Evolutionary conservation across 192 early-diverging fungal genomes (phyloP).

Genomic region (Phlyctochytrium bullatum): DNA sequence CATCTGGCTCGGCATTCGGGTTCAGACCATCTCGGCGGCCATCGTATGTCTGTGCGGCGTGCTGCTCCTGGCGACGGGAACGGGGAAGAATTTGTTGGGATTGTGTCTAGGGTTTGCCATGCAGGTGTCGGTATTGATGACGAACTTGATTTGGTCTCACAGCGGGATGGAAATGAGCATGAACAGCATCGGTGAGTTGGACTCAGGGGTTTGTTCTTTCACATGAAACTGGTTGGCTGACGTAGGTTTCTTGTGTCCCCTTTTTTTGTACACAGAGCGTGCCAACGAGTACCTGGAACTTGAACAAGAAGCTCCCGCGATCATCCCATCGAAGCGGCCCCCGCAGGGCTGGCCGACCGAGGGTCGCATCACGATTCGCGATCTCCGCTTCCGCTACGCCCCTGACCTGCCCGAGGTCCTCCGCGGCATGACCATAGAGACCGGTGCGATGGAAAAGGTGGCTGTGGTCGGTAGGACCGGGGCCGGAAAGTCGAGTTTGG

Average conservation of each 20-base stretch:
- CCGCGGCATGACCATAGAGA: constrained; percentile 28
- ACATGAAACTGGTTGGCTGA: constrained; percentile 70
- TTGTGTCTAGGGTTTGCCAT: constrained; percentile 73
- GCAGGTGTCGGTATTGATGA: constrained; percentile 66
- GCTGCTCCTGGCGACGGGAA: constrained; percentile 57
- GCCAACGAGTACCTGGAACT: constrained; percentile 75
- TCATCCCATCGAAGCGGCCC: constrained; percentile 47
- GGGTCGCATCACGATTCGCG: constrained; percentile 29
- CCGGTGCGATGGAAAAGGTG: constrained; percentile 36
- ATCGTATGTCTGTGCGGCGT: constrained; percentile 63
- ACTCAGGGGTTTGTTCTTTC: too few species aligned
- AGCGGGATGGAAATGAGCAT: constrained; percentile 16
- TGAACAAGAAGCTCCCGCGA: constrained; percentile 71
- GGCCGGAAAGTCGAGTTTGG: constrained; percentile 70
- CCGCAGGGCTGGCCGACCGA: constrained; percentile 30
- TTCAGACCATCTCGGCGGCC: constrained; percentile 17
- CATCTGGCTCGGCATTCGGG: constrained; percentile 24
- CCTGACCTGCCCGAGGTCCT: constrained; percentile 38
- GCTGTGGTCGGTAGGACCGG: constrained; percentile 60
- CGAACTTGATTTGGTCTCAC: constrained; percentile 63
- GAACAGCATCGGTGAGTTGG: constrained; percentile 23
- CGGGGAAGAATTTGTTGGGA: constrained; percentile 76
- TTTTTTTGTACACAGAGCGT: constrained; percentile 76
- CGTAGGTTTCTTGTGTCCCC: constrained; percentile 65
- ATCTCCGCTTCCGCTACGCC: constrained; percentile 38